Conservation (phyloP, 2,329 filamentous ascomycete genomes). For the Phialocephala subalpina region DNA sequence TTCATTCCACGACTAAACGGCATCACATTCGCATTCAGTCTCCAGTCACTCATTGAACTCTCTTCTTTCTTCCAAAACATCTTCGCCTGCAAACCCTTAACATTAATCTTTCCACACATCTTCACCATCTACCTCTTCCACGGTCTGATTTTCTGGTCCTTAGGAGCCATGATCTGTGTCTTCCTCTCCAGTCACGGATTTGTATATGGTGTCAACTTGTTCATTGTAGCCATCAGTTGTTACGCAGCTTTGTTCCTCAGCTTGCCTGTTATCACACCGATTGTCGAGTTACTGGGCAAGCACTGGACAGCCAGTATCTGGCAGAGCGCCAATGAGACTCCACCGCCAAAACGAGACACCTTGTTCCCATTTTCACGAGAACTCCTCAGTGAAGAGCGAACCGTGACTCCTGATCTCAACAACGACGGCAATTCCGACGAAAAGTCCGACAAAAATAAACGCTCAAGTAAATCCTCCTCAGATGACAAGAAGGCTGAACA, state of each 20-base stretch:
- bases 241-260: neutral
- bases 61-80: slow-evolving; percentile 50
- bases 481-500: too few species aligned
- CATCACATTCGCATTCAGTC: slow-evolving; percentile 47
- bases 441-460: neutral
- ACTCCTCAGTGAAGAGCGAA: slow-evolving; percentile 7
- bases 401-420: neutral
- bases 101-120: slow-evolving; percentile 55
- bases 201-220: neutral
- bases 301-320: slow-evolving; percentile 28
- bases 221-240: neutral
- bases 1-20: slow-evolving; percentile 53
- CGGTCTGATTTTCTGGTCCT: slow-evolving; percentile 47
- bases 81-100: slow-evolving; percentile 49
- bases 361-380: slow-evolving; percentile 27
- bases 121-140: slow-evolving; percentile 58
- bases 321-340: slow-evolving; percentile 23
- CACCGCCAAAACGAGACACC: slow-evolving; percentile 21
- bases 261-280: slow-evolving; percentile 36
- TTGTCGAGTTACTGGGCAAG: slow-evolving; percentile 36
- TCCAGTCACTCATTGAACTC: slow-evolving; percentile 47
- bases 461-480: too few species aligned
- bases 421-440: neutral
- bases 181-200: neutral
- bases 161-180: slow-evolving; percentile 39